These are phyloP conservation scores for Mallotus repandus DNA, from an alignment of 441 rosid species.

Conservation along the genomic window DNA sequence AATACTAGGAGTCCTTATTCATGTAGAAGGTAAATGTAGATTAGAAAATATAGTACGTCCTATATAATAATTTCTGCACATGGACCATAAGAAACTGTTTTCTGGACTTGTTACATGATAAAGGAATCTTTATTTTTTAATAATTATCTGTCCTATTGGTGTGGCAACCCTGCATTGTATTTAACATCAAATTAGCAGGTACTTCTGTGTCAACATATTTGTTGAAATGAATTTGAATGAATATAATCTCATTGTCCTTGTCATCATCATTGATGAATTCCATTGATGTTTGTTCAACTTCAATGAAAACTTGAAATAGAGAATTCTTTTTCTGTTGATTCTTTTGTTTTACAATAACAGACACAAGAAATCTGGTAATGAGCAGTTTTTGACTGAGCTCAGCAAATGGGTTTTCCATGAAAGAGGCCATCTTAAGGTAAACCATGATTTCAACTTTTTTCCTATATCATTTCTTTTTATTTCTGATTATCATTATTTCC, in stretches of 20 bases:
- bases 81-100: too few species aligned
- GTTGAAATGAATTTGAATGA: background rate
- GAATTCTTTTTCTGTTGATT: background rate
- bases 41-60: too few species aligned
- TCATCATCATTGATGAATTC: background rate
- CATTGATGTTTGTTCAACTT: background rate
- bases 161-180: background rate
- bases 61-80: too few species aligned
- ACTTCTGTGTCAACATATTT: background rate
- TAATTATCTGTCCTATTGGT: too few species aligned
- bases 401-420: constrained; percentile 91
- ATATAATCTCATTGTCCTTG: background rate
- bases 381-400: constrained; percentile 75
- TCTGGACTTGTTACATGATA: too few species aligned
- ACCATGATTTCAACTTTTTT: background rate
- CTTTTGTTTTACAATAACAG: constrained; percentile 30
- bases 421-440: constrained; percentile 83
- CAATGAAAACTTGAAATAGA: background rate
- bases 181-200: background rate
- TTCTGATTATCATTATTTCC: background rate
- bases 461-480: background rate
- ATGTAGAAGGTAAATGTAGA: too few species aligned
- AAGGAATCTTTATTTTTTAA: too few species aligned
- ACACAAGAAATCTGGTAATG: constrained; percentile 68
- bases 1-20: too few species aligned